Percentiles rank a stretch among this genome's conserved stretches.
These are phyloP conservation scores for Glebionis coronaria DNA, from an alignment of 129 eudicot genomes.

Conservation along the genomic window DNA sequence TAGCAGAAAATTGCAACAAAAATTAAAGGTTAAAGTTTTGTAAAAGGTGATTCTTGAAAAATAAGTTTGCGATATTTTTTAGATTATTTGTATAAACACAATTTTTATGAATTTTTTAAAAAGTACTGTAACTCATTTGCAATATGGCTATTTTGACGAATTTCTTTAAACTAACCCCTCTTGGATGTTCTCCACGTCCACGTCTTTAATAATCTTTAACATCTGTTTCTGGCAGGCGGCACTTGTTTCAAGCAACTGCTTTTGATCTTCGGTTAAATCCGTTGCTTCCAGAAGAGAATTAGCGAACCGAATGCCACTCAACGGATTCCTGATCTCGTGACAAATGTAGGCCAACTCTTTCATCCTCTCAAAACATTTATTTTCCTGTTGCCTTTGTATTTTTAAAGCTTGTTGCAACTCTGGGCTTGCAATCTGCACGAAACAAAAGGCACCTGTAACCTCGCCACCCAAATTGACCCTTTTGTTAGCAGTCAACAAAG, in stretches of 20 bases:
- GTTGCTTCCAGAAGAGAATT: slow-evolving; percentile 70
- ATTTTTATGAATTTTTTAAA: no score
- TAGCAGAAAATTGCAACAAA: no score
- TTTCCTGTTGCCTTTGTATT: slow-evolving; percentile 70
- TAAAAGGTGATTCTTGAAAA: no score
- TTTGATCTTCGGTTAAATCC: slow-evolving; percentile 70
- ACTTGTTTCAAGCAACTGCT: slow-evolving; percentile 71
- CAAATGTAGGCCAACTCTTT: slow-evolving; percentile 82
- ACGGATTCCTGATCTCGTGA: slow-evolving; percentile 71
- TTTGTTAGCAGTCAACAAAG: slow-evolving; percentile 86
- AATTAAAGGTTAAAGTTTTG: no score
- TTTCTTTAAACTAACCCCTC: slow-evolving; percentile 48
- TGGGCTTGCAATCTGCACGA: slow-evolving; percentile 84
- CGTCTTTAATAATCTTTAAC: slow-evolving; percentile 72
- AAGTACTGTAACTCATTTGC: no score
- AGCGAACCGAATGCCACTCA: slow-evolving; percentile 83
- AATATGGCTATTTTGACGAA: no score
- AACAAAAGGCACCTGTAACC: slow-evolving; percentile 81
- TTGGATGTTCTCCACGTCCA: slow-evolving; percentile 72
- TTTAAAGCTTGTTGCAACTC: slow-evolving; percentile 74
- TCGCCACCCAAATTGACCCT: slow-evolving; percentile 66
- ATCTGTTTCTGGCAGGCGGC: slow-evolving; percentile 85
- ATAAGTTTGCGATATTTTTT: no score
- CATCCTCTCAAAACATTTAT: slow-evolving; percentile 57
- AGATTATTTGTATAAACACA: no score